Percentiles rank a stretch among this genome's conserved stretches.
phyloP scores from a whole-genome alignment of 331 rosid genomes.

The Quercus lobata region DNA sequence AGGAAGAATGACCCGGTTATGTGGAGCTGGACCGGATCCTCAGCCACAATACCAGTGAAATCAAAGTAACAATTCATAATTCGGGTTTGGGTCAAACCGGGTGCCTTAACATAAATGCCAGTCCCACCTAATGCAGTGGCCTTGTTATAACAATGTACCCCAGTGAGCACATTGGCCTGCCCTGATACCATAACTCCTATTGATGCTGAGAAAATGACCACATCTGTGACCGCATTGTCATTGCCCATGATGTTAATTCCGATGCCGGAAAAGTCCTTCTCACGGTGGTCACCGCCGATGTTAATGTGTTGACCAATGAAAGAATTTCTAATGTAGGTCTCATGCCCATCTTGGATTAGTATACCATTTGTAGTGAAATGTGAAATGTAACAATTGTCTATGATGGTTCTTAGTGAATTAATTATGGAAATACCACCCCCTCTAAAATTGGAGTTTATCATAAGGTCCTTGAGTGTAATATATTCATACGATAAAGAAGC shows the following conservation, averaged over 20 bases:
- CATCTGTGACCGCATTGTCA: constrained; percentile 30
- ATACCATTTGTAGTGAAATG: constrained; percentile 32
- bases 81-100: constrained; percentile 43
- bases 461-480: constrained; percentile 40
- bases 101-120: constrained; percentile 30
- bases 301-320: constrained; percentile 42
- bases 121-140: constrained; percentile 35
- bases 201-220: constrained; percentile 36
- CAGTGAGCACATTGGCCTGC: constrained; percentile 38
- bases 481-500: constrained; percentile 19
- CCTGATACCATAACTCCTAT: constrained; percentile 37
- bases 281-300: constrained; percentile 27
- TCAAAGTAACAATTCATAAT: constrained; percentile 34
- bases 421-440: constrained; percentile 41
- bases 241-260: constrained; percentile 38
- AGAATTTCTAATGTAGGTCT: constrained; percentile 32
- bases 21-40: constrained; percentile 43
- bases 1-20: constrained; percentile 35
- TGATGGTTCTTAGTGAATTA: constrained; percentile 30
- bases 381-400: constrained; percentile 43
- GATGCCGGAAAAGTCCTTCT: constrained; percentile 31
- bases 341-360: constrained; percentile 33
- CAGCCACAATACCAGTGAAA: constrained; percentile 37
- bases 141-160: constrained; percentile 44
- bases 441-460: constrained; percentile 36